Evolutionary conservation across 2,329 filamentous ascomycete species (phyloP).

Genomic region (Cytospora schulzeri): DNA sequence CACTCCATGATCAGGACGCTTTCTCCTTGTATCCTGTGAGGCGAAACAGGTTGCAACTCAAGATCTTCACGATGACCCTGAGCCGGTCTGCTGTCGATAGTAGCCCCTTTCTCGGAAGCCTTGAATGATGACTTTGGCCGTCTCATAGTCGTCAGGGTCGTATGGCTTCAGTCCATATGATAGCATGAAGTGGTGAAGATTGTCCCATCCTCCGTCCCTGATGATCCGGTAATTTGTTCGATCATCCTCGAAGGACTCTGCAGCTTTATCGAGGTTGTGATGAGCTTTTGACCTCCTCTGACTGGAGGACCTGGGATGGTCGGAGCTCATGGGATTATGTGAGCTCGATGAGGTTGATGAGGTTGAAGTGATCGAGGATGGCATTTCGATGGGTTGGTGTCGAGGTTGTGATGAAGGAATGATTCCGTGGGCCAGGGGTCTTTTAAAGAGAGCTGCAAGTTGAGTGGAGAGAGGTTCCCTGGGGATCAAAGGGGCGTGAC

Average conservation of each 20-base stretch:
- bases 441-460: neutral
- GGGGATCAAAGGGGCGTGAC: constrained; percentile 18
- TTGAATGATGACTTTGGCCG: constrained; percentile 28
- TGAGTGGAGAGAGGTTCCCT: constrained; percentile 16
- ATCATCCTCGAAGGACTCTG: constrained; percentile 25
- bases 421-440: constrained; percentile 9
- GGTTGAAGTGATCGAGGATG: constrained; percentile 24
- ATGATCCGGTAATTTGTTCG: constrained; percentile 28
- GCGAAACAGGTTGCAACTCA: neutral
- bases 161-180: constrained; percentile 28
- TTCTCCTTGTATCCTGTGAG: neutral
- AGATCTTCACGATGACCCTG: constrained; percentile 13
- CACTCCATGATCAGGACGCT: neutral
- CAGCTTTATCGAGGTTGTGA: constrained; percentile 27
- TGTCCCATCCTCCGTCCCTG: constrained; percentile 28
- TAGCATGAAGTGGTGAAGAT: constrained; percentile 28
- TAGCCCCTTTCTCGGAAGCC: constrained; percentile 27
- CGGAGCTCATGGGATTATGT: constrained; percentile 16
- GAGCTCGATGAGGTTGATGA: constrained; percentile 24
- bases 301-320: constrained; percentile 16
- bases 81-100: constrained; percentile 23
- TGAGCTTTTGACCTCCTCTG: constrained; percentile 26
- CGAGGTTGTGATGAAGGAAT: neutral
- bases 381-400: constrained; percentile 10
- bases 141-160: constrained; percentile 27